Conservation (phyloP, 768 basidiomycete species). For the Exsudoporus frostii region DNA sequence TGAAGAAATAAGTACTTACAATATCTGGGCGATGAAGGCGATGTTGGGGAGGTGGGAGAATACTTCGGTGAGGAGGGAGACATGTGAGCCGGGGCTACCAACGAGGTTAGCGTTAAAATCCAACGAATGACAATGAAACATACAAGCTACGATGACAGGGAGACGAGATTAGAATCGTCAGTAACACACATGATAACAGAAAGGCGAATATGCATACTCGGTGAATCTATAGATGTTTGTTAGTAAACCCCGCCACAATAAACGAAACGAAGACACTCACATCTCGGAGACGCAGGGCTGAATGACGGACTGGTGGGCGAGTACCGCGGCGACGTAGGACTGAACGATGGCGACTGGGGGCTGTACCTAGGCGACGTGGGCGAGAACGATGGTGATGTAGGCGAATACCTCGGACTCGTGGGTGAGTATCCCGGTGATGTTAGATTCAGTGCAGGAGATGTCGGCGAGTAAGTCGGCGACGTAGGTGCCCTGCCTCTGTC, state of each 20-base stretch:
- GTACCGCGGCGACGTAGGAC: conserved; percentile 85
- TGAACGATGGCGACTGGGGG: conserved; percentile 87
- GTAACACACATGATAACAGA: conserved; percentile 14
- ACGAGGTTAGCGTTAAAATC: conserved; percentile 6
- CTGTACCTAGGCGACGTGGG: conserved; percentile 83
- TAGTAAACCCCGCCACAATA: not conserved
- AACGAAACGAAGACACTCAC: conserved; percentile 42
- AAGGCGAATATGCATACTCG: conserved; percentile 53
- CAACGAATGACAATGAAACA: conserved; percentile 27
- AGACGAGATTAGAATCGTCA: conserved; percentile 16
- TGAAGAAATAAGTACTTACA: conserved; percentile 47
- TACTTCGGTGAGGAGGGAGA: conserved; percentile 92
- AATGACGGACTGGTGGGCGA: conserved; percentile 90
- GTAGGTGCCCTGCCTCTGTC: conserved; percentile 61
- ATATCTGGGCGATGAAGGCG: conserved; percentile 90
- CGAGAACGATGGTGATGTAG: conserved; percentile 81
- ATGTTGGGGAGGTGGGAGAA: conserved; percentile 90
- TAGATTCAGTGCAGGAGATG: conserved; percentile 77
- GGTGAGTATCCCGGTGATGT: conserved; percentile 72
- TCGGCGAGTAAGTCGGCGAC: conserved; percentile 86
- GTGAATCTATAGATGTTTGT: conserved; percentile 73
- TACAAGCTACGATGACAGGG: conserved; percentile 52
- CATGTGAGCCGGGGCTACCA: conserved; percentile 69
- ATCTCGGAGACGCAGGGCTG: conserved; percentile 90
- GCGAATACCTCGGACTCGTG: conserved; percentile 81